Conservation (phyloP, 192 early-diverging fungal genomes). For the Endogone sp. region DNA sequence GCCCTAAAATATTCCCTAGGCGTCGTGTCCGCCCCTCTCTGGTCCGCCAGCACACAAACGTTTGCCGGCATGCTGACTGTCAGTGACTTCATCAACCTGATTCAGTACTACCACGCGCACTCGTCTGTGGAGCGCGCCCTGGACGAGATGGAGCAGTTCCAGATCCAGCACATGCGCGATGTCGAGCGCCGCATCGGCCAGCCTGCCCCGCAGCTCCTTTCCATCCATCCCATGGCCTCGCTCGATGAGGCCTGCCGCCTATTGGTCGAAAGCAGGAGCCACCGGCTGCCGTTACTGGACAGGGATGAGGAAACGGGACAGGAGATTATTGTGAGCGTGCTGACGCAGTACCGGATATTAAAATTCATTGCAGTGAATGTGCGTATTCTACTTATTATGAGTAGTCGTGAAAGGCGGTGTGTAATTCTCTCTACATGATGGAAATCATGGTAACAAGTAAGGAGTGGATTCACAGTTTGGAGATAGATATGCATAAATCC, state of each 20-base stretch:
- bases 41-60: slow-evolving; percentile 71
- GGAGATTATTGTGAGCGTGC: slow-evolving; percentile 89
- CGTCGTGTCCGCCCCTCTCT: slow-evolving; percentile 91
- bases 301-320: slow-evolving; percentile 62
- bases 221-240: slow-evolving; percentile 80
- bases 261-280: slow-evolving; percentile 77
- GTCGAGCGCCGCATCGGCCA: slow-evolving; percentile 57
- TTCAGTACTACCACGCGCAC: slow-evolving; percentile 87
- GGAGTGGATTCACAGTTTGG: no score
- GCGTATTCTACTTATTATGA: slow-evolving; percentile 9
- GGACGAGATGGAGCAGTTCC: slow-evolving; percentile 80
- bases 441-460: no score
- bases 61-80: slow-evolving; percentile 97
- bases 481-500: no score
- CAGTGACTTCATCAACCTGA: slow-evolving; percentile 92
- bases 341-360: slow-evolving; percentile 85
- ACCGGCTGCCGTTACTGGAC: slow-evolving; percentile 89
- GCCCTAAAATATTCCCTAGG: no score
- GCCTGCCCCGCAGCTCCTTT: slow-evolving; percentile 62
- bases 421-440: no score
- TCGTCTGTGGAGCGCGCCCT: slow-evolving; percentile 77
- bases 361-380: slow-evolving; percentile 86
- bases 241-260: slow-evolving; percentile 83
- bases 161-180: slow-evolving; percentile 63
- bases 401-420: background rate